Evolutionary conservation across 140 eudicot species (phyloP).

Genomic region (Ambrosia hybrid): DNA sequence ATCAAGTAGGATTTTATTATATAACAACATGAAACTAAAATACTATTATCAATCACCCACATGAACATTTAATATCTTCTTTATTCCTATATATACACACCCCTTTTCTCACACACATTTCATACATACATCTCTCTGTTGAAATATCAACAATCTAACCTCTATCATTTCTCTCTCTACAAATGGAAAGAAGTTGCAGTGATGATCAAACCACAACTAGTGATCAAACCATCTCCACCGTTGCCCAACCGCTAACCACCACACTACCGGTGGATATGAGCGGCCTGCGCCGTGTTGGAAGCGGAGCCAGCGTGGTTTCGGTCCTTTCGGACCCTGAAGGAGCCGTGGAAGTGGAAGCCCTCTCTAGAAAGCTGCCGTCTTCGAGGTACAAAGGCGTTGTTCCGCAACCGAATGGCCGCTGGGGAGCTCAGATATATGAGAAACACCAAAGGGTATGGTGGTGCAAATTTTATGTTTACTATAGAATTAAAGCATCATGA

Average conservation of each 20-base stretch:
- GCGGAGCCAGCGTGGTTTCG: slow-evolving; percentile 51
- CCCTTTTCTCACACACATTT: slow-evolving; percentile 25
- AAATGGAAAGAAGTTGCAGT: slow-evolving; percentile 36
- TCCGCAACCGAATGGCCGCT: slow-evolving; percentile 95
- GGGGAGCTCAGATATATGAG: slow-evolving; percentile 98
- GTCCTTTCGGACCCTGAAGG: slow-evolving; percentile 24
- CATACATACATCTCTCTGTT: neutral
- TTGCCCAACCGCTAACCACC: slow-evolving; percentile 23
- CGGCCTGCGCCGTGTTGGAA: slow-evolving; percentile 40
- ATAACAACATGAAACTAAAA: slow-evolving; percentile 36
- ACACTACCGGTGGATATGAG: slow-evolving; percentile 16
- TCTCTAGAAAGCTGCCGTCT: slow-evolving; percentile 78
- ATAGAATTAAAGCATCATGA: neutral
- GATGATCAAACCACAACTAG: slow-evolving; percentile 60
- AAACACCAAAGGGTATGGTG: slow-evolving; percentile 78
- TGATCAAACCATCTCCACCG: slow-evolving; percentile 40
- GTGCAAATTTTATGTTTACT: neutral
- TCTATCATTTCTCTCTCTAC: slow-evolving; percentile 19
- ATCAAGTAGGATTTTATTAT: slow-evolving; percentile 35
- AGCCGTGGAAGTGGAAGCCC: slow-evolving; percentile 59
- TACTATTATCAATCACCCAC: slow-evolving; percentile 35
- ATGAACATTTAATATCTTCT: slow-evolving; percentile 26
- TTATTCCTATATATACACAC: slow-evolving; percentile 39
- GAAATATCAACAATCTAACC: neutral
- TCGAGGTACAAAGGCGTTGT: slow-evolving; percentile 90